A percentile compares a stretch with the other conserved stretches of the same genome.
These are phyloP conservation scores for Solanum ossicruentum DNA, from an alignment of 257 asterid genomes.

Conservation along the genomic window DNA sequence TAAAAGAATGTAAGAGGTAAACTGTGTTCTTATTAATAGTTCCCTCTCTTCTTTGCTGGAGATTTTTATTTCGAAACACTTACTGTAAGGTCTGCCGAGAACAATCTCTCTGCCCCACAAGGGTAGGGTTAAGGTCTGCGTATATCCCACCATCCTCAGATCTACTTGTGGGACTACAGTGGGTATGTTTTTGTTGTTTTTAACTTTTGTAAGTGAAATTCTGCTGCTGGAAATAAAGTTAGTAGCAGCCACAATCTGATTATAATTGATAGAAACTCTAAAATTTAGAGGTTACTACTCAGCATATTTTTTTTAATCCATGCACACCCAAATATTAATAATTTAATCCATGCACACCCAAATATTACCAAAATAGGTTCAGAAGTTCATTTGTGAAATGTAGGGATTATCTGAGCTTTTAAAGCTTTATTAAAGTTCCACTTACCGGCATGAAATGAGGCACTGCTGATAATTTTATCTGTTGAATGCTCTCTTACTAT, in stretches of 20 bases:
- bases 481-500: not conserved
- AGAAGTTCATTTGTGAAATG: not conserved
- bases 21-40: not conserved
- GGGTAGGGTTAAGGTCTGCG: not conserved
- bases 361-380: not conserved
- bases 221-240: not conserved
- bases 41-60: not conserved
- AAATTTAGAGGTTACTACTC: not conserved
- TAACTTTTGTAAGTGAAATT: not conserved
- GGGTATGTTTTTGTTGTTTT: not conserved
- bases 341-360: not conserved
- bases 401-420: not conserved
- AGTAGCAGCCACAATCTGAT: not conserved
- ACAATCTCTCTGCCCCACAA: not conserved
- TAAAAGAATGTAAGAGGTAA: not conserved
- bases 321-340: too few species aligned
- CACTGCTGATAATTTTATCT: not conserved
- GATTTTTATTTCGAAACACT: not conserved
- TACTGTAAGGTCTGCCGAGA: not conserved
- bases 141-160: not conserved
- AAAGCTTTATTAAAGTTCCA: not conserved
- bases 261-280: not conserved
- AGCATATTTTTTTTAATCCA: not conserved
- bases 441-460: not conserved
- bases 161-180: not conserved